phyloP scores from a whole-genome alignment of 192 early-diverging fungal genomes.

The Chytriomyces confervae region DNA sequence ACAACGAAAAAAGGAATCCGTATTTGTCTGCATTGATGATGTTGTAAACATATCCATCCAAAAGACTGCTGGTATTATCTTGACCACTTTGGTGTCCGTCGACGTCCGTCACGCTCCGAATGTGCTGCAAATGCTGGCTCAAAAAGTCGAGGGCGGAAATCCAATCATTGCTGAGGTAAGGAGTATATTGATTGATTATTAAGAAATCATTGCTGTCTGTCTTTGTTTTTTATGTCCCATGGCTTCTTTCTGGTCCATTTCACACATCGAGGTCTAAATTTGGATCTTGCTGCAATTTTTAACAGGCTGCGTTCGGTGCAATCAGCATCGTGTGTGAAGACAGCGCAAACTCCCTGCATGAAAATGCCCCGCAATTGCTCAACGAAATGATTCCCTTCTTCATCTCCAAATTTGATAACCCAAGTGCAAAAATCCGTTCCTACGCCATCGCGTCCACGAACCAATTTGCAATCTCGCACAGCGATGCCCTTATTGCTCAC shows the following conservation, averaged over 20 bases:
- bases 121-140: constrained; percentile 77
- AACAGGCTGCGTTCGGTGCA: constrained; percentile 81
- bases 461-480: constrained; percentile 82
- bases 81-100: constrained; percentile 82
- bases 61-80: constrained; percentile 83
- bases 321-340: constrained; percentile 98
- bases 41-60: constrained; percentile 74
- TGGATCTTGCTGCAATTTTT: not conserved
- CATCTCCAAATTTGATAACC: constrained; percentile 82
- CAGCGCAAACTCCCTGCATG: constrained; percentile 78
- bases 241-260: not conserved
- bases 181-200: not conserved
- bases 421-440: constrained; percentile 75
- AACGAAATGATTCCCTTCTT: constrained; percentile 85
- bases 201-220: not conserved
- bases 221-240: not conserved
- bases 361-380: constrained; percentile 78
- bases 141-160: constrained; percentile 74
- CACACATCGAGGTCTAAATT: not conserved
- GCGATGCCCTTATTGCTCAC: constrained; percentile 72
- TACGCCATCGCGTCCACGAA: constrained; percentile 83
- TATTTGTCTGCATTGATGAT: constrained; percentile 63
- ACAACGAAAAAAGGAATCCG: constrained; percentile 28
- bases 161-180: constrained; percentile 78
- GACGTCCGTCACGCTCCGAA: constrained; percentile 82